Evolutionary conservation across 345 rosid genomes (phyloP), one percentile per base, ranked within the genome.

Genomic region (Syzygium grande): DNA sequence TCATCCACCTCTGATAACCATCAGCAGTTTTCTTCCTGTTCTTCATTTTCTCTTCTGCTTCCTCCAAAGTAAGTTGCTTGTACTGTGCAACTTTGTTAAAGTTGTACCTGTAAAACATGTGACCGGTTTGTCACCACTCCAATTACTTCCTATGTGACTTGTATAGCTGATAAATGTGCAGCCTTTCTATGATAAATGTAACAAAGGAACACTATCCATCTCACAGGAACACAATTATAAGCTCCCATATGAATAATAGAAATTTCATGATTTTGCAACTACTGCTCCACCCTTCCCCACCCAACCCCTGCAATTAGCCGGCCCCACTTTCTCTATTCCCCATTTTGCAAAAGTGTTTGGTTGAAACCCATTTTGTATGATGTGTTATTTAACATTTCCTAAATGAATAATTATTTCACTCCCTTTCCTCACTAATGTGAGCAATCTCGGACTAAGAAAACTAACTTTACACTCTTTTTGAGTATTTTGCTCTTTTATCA

Each of bases 1-100:
- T 96, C 98, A 98, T 96, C 99, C 99, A 98, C 90, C 99, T 96
- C 90, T 95, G 91, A 90, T 96, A 98, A 86, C 99, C 99, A 92
- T 98, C 99, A 19, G 98, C 99, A 3, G 98, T 98, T 91, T 96
- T 98, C 87, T 97, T 94, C 93, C 99, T 91, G 79, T 96, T 98
- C 92, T 88, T 95, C 97, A 98, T 98, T 94, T 96, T 98, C 93
- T 96, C 99, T 90, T 98, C 99, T 3, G 99, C 99, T 92, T 98
- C 99, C 92, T 98, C 99, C 90, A 98, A 89, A 4, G 99, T 98
- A 85, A 98, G 98, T 88, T 96, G 98, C 92, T 98, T 98, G 92
- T 98, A 98, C 85, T 96, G 99, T 11, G 98, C 98, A 90, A 96
- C 97, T 94, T 98, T 98, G 93, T 94, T 95, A 89, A 96, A 96